These are phyloP conservation scores for Sphagnum magellanicum DNA, from an alignment of 228 moss, liverwort and hornwort genomes.

Conservation along the genomic window DNA sequence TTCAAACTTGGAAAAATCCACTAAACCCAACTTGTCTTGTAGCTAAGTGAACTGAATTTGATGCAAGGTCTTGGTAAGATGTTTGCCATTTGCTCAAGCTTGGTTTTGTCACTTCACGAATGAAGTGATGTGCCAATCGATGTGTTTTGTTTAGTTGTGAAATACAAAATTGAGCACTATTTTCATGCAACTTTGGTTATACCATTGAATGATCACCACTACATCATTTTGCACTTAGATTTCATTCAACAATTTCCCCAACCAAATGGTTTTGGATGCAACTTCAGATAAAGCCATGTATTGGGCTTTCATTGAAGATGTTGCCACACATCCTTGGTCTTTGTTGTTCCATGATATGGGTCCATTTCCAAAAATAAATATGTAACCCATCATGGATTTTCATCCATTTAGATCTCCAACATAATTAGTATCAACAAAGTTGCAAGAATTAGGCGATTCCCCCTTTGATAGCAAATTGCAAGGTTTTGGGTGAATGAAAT, in stretches of 20 bases:
- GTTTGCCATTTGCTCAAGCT: background rate
- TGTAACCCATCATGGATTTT: background rate
- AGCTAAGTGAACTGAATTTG: background rate
- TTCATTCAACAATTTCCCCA: background rate
- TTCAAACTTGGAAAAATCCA: background rate
- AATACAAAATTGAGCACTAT: background rate
- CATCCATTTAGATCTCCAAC: background rate
- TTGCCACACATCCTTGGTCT: background rate
- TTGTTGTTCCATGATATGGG: conserved; percentile 1
- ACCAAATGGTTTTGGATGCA: background rate
- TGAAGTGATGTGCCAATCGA: background rate
- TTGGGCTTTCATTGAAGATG: background rate
- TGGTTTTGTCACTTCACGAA: background rate
- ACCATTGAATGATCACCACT: background rate
- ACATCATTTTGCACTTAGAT: background rate
- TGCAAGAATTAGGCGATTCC: background rate
- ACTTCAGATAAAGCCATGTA: background rate
- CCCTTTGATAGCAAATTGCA: background rate
- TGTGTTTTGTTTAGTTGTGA: background rate
- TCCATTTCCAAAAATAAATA: background rate
- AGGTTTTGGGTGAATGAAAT: background rate
- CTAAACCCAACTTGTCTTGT: background rate
- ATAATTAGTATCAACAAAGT: background rate
- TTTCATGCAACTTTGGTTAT: background rate
- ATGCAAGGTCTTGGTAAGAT: background rate